Base-by-base conservation (phyloP, 2,329 filamentous ascomycete genomes). In the Plectosphaerella cucumerina region DNA sequence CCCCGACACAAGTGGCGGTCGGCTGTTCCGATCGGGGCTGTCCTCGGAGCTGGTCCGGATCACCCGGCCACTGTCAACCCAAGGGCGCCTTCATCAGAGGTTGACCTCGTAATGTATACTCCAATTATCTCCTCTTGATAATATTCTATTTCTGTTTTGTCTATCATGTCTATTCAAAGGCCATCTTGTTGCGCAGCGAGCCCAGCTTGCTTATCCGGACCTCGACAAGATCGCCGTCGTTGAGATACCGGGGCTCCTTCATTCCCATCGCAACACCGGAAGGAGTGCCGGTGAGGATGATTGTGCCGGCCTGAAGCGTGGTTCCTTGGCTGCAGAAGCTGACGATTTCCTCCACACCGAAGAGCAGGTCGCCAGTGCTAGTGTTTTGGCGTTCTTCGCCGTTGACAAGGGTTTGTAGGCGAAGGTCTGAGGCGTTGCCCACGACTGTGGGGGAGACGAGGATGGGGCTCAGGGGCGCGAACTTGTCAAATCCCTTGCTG, bases 401-500 rank as follows among this genome's bases (percentile, higher is more conserved):
- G 56, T 82, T 82, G 23, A 82, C 74, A 1, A 62, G 58, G 0
- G 72, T 75, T 45, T 61, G 62, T 22, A 73, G 48, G 3, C 51
- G 57, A 2, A 69, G 39, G 6, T 59, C 58, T 0, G 60, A 60
- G 4, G 64, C 66, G 35, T 62, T 59, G 0, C 62, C 64, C 1
- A 70, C 60, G 0, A 65, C 51, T 0, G 53, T 39, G 0, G 67
- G 65, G 5, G 63, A 62, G 0, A 71, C 67, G 3, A 71, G 57
- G 9, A 79, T 64, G 1, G 78, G 78, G 0, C 79, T 75, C 57
- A 82, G 73, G 0, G 78, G 78, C 21, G 77, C 80, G 53, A 76
- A 81, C 5, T 75, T 78, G 61, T 82, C 77, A 6, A 74, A 70
- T 0, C 72, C 77, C 60, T 82, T 82, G 48, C 77, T 78, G 51